Evolutionary conservation across 768 basidiomycete species (phyloP).

Genomic region (Tephrocybe sp.): DNA sequence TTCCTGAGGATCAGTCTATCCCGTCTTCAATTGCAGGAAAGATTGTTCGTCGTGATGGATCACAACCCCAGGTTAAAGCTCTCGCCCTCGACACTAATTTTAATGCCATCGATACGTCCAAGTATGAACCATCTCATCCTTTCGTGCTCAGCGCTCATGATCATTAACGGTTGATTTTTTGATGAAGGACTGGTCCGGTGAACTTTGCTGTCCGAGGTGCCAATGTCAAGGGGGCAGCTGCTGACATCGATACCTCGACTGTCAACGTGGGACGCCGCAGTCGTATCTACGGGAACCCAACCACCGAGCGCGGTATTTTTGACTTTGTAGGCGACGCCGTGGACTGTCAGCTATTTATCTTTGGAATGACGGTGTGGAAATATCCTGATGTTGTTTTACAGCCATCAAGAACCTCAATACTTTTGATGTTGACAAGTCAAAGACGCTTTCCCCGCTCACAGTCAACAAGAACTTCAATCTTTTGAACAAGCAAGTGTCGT

Average conservation of each 20-base stretch:
- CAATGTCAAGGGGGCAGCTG: slow-evolving; percentile 28
- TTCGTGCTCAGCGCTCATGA: neutral
- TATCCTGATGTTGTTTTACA: neutral
- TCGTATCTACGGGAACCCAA: slow-evolving; percentile 21
- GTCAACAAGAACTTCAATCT: slow-evolving; percentile 30
- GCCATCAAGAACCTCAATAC: slow-evolving; percentile 25
- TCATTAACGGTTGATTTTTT: neutral
- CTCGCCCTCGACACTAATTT: slow-evolving; percentile 42
- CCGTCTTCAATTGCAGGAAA: slow-evolving; percentile 27
- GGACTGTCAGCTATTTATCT: slow-evolving; percentile 18
- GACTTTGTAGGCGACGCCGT: slow-evolving; percentile 28
- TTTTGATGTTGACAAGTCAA: slow-evolving; percentile 29
- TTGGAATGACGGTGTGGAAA: too few relatives aligned
- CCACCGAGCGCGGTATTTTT: slow-evolving; percentile 22
- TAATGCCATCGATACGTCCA: slow-evolving; percentile 23
- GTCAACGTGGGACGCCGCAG: slow-evolving; percentile 32
- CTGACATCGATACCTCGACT: slow-evolving; percentile 20
- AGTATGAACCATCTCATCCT: slow-evolving; percentile 12
- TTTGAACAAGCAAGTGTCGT: slow-evolving; percentile 22
- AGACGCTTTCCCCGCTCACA: slow-evolving; percentile 28
- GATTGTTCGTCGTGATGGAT: slow-evolving; percentile 32
- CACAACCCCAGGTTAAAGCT: slow-evolving; percentile 33
- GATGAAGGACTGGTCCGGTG: slow-evolving; percentile 23
- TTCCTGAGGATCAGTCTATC: slow-evolving; percentile 41
- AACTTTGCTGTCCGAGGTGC: slow-evolving; percentile 33